Conservation (phyloP, 2,329 filamentous ascomycete species). For the Periconia sp. region DNA sequence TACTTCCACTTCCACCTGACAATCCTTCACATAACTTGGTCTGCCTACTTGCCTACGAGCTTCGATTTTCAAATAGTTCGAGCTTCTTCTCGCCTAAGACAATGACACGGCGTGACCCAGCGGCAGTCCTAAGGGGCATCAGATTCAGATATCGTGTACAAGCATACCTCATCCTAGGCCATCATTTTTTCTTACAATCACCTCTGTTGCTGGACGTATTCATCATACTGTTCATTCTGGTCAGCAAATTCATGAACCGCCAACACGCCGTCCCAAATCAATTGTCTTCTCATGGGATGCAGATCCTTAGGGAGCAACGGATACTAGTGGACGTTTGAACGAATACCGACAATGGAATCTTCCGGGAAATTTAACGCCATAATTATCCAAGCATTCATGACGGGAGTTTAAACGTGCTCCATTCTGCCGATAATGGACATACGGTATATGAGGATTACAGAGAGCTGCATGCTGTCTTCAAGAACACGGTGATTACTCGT, state of each 20-base stretch:
- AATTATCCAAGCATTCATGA: background rate
- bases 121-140: constrained; percentile 31
- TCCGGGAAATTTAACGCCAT: background rate
- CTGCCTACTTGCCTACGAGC: too few relatives aligned
- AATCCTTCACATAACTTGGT: background rate
- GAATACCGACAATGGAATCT: background rate
- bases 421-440: too few relatives aligned
- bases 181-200: constrained; percentile 37
- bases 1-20: background rate
- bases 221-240: constrained; percentile 37
- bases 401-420: background rate
- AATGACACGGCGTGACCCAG: constrained; percentile 12
- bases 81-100: background rate
- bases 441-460: background rate
- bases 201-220: constrained; percentile 35
- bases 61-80: background rate
- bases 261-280: constrained; percentile 31
- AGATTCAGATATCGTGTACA: constrained; percentile 31
- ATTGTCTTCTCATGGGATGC: constrained; percentile 26
- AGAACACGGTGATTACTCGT: constrained; percentile 1
- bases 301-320: constrained; percentile 29
- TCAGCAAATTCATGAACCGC: constrained; percentile 40
- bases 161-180: constrained; percentile 35
- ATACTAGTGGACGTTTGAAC: constrained; percentile 14
- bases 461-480: constrained; percentile 12